Conservation (phyloP, 345 rosid genomes). For the Camelina neglecta region DNA sequence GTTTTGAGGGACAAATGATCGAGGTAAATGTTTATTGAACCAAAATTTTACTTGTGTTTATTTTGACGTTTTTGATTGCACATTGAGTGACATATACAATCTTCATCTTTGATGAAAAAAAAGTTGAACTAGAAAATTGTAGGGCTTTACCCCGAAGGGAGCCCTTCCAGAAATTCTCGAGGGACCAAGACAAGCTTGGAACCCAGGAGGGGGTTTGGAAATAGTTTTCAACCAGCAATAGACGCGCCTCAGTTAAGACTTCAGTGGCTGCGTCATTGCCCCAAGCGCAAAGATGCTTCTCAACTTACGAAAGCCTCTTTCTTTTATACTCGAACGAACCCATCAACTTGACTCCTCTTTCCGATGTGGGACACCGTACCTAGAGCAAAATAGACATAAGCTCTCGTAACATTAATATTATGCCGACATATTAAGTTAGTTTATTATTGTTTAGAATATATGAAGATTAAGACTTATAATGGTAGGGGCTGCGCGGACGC, state of each 20-base stretch:
- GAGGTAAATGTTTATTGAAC: too few relatives aligned
- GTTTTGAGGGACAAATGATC: too few relatives aligned
- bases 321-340: background rate
- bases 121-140: background rate
- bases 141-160: constrained; percentile 12
- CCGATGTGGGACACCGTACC: constrained; percentile 14
- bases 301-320: background rate
- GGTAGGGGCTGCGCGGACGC: constrained; percentile 20
- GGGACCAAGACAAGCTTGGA: background rate
- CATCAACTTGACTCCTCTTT: background rate
- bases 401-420: too few relatives aligned
- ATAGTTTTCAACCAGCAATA: constrained; percentile 30
- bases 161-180: constrained; percentile 24
- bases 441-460: too few relatives aligned
- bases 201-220: constrained; percentile 26
- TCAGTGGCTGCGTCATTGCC: constrained; percentile 24
- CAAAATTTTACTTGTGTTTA: too few relatives aligned
- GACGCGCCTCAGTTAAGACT: constrained; percentile 24
- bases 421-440: too few relatives aligned
- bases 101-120: too few relatives aligned
- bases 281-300: background rate
- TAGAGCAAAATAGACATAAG: background rate
- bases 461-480: background rate
- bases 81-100: too few relatives aligned
- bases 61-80: too few relatives aligned